These are phyloP conservation scores for Globisporangium canariense DNA, from an alignment of 352 stramenopile genomes.

Conservation along the genomic window DNA sequence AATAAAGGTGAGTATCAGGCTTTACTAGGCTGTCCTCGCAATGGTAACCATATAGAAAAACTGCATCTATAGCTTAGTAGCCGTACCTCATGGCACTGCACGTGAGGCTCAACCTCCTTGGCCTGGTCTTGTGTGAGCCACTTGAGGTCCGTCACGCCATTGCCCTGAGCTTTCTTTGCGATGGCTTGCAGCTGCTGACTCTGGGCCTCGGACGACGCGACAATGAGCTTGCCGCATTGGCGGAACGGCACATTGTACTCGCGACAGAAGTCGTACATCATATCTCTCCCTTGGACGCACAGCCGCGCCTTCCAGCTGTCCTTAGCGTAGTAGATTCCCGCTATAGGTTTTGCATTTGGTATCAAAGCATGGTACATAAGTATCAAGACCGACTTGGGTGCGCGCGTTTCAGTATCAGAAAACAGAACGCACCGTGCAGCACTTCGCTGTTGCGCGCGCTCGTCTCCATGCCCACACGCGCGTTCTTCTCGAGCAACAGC, in stretches of 20 bases:
- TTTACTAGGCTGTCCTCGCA: neutral
- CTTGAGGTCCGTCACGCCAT: slow-evolving; percentile 58
- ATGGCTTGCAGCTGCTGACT: slow-evolving; percentile 40
- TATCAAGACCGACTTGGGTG: neutral
- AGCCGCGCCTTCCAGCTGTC: slow-evolving; percentile 88
- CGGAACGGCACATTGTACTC: slow-evolving; percentile 73
- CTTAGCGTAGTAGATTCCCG: slow-evolving; percentile 92
- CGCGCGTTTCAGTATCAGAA: neutral
- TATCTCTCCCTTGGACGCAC: slow-evolving; percentile 86
- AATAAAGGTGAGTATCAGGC: neutral
- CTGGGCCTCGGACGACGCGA: slow-evolving; percentile 50
- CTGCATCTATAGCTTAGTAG: neutral
- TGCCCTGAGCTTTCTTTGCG: slow-evolving; percentile 29
- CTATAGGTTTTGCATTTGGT: slow-evolving; percentile 17
- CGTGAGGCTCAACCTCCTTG: slow-evolving; percentile 44
- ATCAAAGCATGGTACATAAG: neutral
- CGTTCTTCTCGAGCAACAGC: slow-evolving; percentile 87
- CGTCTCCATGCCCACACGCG: slow-evolving; percentile 80
- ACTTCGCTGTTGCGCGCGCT: slow-evolving; percentile 95
- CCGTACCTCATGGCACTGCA: slow-evolving; percentile 45
- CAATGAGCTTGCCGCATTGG: slow-evolving; percentile 95
- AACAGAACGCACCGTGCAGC: slow-evolving; percentile 80
- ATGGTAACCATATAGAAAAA: neutral
- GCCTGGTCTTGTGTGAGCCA: slow-evolving; percentile 45
- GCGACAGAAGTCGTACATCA: slow-evolving; percentile 92